Evolutionary conservation across 1,284 basidiomycete genomes (phyloP), one percentile per base, ranked within the genome.

Genomic region (Leccinum solheimii): DNA sequence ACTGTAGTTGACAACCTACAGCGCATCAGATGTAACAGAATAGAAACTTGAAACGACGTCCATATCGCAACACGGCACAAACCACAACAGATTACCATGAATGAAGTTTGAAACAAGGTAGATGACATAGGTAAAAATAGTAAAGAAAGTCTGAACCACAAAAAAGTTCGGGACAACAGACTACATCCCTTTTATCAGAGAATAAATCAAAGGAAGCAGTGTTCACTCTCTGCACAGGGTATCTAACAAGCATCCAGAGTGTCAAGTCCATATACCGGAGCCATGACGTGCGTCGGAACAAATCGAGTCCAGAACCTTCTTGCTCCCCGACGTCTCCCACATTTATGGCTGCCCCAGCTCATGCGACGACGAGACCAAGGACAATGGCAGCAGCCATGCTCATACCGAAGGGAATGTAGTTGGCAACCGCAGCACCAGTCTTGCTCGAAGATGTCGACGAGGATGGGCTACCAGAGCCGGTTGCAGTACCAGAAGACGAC

Each of bases 331-430:
- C 30, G 11, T 40, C 56, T 51, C 59, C 53, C 52, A 60, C 21
- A 53, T 3, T 8, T 27, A 50, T 58, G 59, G 19, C 56, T 48
- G n/a, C 26, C 19, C 19, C 5, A 1, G 6, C 21, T 73, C 59
- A 72, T 19, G 69, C 75, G 36, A 76, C 69, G 30, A 77, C 61
- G 34, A 78, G 62, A 19, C 78, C 77, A 34, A 78, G 63, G 3
- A 68, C 59, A 52, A 73, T 67, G 16, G 71, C 69, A 2, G 69
- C 71, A 36, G 66, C 76, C 61, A 76, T 67, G 57, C 69, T 64
- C 61, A 74, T 63, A n/a, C 74, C 74, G n/a, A 67, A 57, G 6
- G 73, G 72, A 3, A 68, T 58, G 45, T 73, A 71, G 60, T 73
- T 61, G 58, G 69, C 64, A 52, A 72, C 66, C 19, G 73, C 64